Evolutionary conservation across 2,329 filamentous ascomycete genomes (phyloP), one percentile per base, ranked within the genome.

Genomic region (Botrytis fragariae): DNA sequence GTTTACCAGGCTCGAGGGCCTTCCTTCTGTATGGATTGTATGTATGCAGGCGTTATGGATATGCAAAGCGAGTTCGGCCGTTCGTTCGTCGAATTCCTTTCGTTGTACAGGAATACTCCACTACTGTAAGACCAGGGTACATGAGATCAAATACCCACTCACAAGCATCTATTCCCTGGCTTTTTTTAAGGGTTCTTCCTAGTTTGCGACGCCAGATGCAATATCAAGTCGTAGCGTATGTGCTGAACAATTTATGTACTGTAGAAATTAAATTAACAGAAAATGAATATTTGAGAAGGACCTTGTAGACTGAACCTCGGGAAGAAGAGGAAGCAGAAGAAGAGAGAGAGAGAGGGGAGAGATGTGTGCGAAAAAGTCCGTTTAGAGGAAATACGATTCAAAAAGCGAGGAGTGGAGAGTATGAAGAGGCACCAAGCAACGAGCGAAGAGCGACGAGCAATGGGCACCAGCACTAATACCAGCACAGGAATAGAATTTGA

Each of bases 101-200:
- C 45, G 64, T 63, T 64, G 64, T 70, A 69, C 64, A 73, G 71
- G 65, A 44, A 60, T 37, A 51, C 54, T 70, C 64, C 71, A 73
- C 71, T 68, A 68, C 51, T 72, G 37, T 72, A 60, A 44, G n/a
- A 67, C 70, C 32, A 68, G 70, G 70, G 51, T 72, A 68, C 35
- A 54, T 72, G 62, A 72, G 70, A 72, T 72, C 70, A 72, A 59
- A 69, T 72, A 68, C 42, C 70, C 70, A 72, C 70, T 45, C 39
- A 48, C 45, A 60, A 72, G 62, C 70, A 68, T 72, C 29, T 68
- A 72, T 60, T 72, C 62, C 70, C 62, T 72, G 70, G 32, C 29
- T 25, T 45, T 29, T 60, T 72, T 32, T 60, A 72, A 72, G 70
- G 62, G 70, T 72, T 68, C 70, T 72, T 72, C 70, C 70, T 72